A percentile compares a stretch with the other conserved stretches of the same genome.
These are phyloP conservation scores for Suillus decipiens DNA, from an alignment of 768 basidiomycete genomes.

Conservation along the genomic window DNA sequence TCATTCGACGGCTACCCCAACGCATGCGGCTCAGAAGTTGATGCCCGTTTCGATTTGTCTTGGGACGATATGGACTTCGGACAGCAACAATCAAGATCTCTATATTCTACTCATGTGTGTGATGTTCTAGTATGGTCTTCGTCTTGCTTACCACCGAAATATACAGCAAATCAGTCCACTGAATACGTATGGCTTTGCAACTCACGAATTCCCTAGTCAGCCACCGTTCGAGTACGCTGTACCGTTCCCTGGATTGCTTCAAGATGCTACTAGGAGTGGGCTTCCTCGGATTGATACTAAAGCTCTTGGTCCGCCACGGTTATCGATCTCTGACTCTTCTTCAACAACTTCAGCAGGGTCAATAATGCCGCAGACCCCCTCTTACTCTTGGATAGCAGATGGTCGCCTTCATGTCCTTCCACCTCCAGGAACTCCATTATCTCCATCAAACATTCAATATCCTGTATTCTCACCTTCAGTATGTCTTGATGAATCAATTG, in stretches of 20 bases:
- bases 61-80: not conserved
- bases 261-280: not conserved
- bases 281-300: not conserved
- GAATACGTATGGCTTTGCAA: not conserved
- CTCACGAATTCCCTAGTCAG: not conserved
- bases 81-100: not conserved
- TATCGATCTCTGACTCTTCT: slow-evolving; percentile 5
- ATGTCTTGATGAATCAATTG: not conserved
- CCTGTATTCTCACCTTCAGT: not conserved
- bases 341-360: slow-evolving; percentile 4
- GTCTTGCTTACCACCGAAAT: not conserved
- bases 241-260: not conserved
- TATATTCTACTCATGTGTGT: not conserved
- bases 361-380: slow-evolving; percentile 3
- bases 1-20: not conserved
- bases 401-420: not conserved
- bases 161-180: not conserved
- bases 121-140: not conserved
- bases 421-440: not conserved
- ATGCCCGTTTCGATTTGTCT: not conserved
- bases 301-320: not conserved
- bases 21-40: not conserved
- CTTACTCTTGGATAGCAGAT: not conserved
- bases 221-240: not conserved
- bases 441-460: not conserved